Percentiles rank a stretch among this genome's conserved stretches.
These are phyloP conservation scores for Ogataea paradorogensis DNA, from an alignment of 805 yeast species.

Conservation along the genomic window DNA sequence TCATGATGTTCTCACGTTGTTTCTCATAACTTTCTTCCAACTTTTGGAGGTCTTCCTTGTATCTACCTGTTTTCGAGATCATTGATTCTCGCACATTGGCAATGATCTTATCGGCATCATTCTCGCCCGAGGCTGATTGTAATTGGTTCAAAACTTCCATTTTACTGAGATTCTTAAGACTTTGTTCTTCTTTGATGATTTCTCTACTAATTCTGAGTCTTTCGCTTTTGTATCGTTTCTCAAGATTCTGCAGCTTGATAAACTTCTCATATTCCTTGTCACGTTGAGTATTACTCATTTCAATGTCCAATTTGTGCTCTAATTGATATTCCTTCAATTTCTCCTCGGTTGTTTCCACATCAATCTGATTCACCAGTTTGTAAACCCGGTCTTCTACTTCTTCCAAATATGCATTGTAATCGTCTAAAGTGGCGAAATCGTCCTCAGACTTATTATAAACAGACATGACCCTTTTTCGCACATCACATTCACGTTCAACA, in stretches of 20 bases:
- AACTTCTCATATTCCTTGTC: constrained; percentile 69
- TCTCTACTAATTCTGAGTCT: constrained; percentile 64
- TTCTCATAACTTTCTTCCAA: constrained; percentile 28
- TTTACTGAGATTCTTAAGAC: constrained; percentile 42
- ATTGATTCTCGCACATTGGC: constrained; percentile 51
- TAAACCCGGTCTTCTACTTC: constrained; percentile 77
- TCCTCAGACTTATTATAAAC: constrained; percentile 79
- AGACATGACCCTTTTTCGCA: constrained; percentile 70
- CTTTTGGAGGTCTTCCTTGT: constrained; percentile 56
- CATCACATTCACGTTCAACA: constrained; percentile 91
- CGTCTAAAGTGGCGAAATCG: constrained; percentile 61
- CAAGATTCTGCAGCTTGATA: constrained; percentile 61
- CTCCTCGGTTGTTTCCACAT: constrained; percentile 65
- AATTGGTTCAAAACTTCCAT: constrained; percentile 55
- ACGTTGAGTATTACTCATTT: constrained; percentile 70
- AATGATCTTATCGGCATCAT: constrained; percentile 43
- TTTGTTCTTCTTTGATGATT: constrained; percentile 48
- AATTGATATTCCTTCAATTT: constrained; percentile 66
- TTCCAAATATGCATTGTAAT: constrained; percentile 77
- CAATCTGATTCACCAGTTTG: constrained; percentile 67
- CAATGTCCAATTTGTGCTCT: constrained; percentile 69
- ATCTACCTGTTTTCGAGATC: constrained; percentile 60
- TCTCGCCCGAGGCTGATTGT: constrained; percentile 33
- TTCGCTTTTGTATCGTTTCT: constrained; percentile 66
- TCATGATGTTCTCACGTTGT: constrained; percentile 29